Base-by-base conservation (phyloP, 129 eudicot species). In the Gnaphalium uliginosum region DNA sequence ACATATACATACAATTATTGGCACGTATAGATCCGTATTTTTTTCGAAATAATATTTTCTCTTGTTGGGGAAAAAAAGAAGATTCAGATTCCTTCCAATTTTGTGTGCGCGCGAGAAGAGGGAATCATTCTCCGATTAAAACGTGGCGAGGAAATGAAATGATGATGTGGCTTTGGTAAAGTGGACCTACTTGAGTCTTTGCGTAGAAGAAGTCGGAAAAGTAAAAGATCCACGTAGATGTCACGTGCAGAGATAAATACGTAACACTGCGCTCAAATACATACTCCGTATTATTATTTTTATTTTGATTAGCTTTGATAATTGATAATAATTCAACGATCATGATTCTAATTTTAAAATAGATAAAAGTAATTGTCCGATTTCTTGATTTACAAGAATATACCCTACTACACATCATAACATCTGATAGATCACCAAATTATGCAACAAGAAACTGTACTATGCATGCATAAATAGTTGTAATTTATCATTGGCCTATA, bases 81-180 rank as follows among this genome's bases (percentile, higher is more conserved):
- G 83, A 80, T 80, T 80, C 83, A 80, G 83, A 80, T 80, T 80
- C 79, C 75, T 80, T 80, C 83, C 75, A 67, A 60, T 66, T 80
- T 80, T 46, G 79, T 73, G 83, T 66, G 83, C 83, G 83, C 83
- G 78, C 78, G 33, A 71, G 62, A 30, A 8, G 63, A 66, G 78
- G 59, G 27, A 68, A 59, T 76, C 66, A 27, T 24, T 18, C 46
- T 17, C 61, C 78, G 69, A 39, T 25, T 56, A 37, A 21, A 51
- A 65, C 73, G 72, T 63, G 60, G 59, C 58, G 58, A 63, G 46
- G 50, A 54, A 35, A 35, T 70, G 71, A 71, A 32, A 18, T 62
- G 77, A n/a, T 64, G 46, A 78, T 77, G 82, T 78, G 82, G 76
- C 14, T 6, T 14, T 24, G 18, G 30, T 53, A 5, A 11, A 39